Percentiles rank a stretch among this genome's conserved stretches.
phyloP scores from a whole-genome alignment of 805 yeast genomes.

The Saturnispora kantuleensis region DNA sequence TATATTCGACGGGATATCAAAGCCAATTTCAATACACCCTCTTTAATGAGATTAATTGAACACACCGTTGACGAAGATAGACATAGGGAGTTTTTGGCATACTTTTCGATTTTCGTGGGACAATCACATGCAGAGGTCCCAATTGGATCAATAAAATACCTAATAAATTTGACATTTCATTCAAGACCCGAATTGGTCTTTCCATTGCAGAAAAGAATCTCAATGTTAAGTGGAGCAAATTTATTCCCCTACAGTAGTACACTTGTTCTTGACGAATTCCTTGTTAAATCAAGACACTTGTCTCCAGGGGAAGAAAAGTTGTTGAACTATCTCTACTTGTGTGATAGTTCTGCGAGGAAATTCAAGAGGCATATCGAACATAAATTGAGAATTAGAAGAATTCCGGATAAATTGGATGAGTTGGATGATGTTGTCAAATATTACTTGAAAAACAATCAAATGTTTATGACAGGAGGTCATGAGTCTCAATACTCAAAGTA shows the following conservation, averaged over 20 bases:
- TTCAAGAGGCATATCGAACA: background rate
- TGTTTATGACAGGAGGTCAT: slow-evolving; percentile 8
- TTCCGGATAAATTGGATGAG: background rate
- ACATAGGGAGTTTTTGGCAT: slow-evolving; percentile 7
- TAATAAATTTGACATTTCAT: background rate
- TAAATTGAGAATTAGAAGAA: background rate
- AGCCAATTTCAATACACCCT: slow-evolving; percentile 1
- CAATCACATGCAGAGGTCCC: slow-evolving; percentile 9
- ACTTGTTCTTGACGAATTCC: background rate
- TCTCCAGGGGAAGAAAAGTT: background rate
- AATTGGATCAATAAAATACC: background rate
- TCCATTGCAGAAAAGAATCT: slow-evolving; percentile 1
- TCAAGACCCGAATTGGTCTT: background rate
- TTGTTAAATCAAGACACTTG: background rate
- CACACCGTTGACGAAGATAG: slow-evolving; percentile 8
- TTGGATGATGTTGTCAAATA: background rate
- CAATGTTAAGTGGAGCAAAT: background rate
- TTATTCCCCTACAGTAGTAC: slow-evolving; percentile 1
- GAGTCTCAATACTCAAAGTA: background rate
- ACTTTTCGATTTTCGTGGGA: slow-evolving; percentile 1
- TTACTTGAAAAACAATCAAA: background rate
- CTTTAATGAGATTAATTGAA: slow-evolving; percentile 2
- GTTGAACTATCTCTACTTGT: background rate
- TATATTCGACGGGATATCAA: background rate
- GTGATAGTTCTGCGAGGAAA: background rate